These are phyloP conservation scores for Taxawa tesnikishii DNA, from an alignment of 2,329 filamentous ascomycete species.

Conservation along the genomic window DNA sequence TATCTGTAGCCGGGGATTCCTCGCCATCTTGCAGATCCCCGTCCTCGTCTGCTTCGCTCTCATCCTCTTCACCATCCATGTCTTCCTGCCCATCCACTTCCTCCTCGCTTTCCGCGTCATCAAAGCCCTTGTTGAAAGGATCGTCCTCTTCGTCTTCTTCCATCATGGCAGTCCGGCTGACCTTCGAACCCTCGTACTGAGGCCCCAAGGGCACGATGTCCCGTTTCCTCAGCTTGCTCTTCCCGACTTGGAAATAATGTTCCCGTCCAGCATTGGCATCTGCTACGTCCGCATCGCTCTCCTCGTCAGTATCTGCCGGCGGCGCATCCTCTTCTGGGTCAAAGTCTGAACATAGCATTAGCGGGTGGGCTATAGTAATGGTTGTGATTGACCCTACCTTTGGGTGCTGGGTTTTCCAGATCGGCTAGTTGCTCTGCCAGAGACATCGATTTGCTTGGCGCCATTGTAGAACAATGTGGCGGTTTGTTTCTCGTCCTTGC, in stretches of 20 bases:
- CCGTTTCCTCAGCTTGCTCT: conserved; percentile 70
- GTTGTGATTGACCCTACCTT: conserved; percentile 12
- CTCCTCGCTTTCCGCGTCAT: conserved; percentile 30
- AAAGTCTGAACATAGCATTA: conserved; percentile 45
- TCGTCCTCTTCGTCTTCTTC: conserved; percentile 41
- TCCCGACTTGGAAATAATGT: conserved; percentile 73
- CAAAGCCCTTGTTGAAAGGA: conserved; percentile 30
- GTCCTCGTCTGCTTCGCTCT: conserved; percentile 15
- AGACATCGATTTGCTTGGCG: conserved; percentile 5
- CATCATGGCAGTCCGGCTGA: conserved; percentile 58
- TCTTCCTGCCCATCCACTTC: conserved; percentile 23
- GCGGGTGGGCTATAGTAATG: background rate
- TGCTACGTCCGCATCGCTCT: conserved; percentile 34
- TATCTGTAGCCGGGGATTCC: conserved; percentile 31
- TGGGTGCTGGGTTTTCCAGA: conserved; percentile 14
- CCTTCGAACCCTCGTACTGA: conserved; percentile 64
- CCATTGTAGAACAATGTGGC: conserved; percentile 4
- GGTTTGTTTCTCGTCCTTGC: background rate
- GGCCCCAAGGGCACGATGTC: conserved; percentile 59
- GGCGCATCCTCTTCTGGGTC: conserved; percentile 63
- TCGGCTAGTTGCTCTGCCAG: conserved; percentile 15
- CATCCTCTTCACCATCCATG: conserved; percentile 11
- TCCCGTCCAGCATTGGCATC: conserved; percentile 56
- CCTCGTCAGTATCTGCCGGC: conserved; percentile 43
- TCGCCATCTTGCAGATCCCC: conserved; percentile 16